Conservation (phyloP, 305 asterid species). For the Rubia peregrina region DNA sequence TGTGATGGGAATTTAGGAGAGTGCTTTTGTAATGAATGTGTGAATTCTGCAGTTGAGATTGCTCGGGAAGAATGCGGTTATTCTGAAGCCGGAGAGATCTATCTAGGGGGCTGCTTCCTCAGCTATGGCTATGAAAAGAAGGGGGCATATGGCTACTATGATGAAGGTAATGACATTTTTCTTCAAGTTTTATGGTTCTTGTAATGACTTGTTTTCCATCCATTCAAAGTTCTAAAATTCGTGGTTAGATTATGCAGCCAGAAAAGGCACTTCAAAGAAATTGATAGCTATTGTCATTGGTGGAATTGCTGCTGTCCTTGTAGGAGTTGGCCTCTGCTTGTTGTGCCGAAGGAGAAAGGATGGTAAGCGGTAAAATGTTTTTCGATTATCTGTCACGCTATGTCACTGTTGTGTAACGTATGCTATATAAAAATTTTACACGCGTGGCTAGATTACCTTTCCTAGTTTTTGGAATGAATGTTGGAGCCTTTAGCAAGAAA, state of each 20-base stretch:
- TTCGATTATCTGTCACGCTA: neutral
- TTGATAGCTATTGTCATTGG: slow-evolving; percentile 47
- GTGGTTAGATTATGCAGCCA: slow-evolving; percentile 20
- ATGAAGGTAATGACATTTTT: slow-evolving; percentile 27
- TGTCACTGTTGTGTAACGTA: too few relatives aligned
- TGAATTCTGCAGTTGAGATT: slow-evolving; percentile 36
- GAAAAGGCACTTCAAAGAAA: slow-evolving; percentile 23
- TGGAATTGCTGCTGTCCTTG: slow-evolving; percentile 31
- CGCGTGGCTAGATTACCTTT: too few relatives aligned
- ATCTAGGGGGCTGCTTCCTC: slow-evolving; percentile 55
- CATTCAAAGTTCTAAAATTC: neutral
- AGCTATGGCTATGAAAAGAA: slow-evolving; percentile 30
- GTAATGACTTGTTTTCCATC: neutral
- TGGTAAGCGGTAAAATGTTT: slow-evolving; percentile 28
- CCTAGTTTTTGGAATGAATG: neutral
- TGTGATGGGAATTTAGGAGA: slow-evolving; percentile 43
- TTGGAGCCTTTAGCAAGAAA: too few relatives aligned
- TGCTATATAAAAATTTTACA: neutral
- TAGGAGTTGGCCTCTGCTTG: slow-evolving; percentile 34
- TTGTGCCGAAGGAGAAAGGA: slow-evolving; percentile 35
- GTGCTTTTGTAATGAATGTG: slow-evolving; percentile 58
- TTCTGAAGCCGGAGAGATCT: slow-evolving; percentile 50
- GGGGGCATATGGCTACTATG: slow-evolving; percentile 22
- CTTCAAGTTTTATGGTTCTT: neutral
- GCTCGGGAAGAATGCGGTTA: slow-evolving; percentile 44